A percentile compares a stretch with the other conserved stretches of the same genome.
These are phyloP conservation scores for Termitomyces sp. DNA, from an alignment of 768 basidiomycete genomes.

Conservation along the genomic window DNA sequence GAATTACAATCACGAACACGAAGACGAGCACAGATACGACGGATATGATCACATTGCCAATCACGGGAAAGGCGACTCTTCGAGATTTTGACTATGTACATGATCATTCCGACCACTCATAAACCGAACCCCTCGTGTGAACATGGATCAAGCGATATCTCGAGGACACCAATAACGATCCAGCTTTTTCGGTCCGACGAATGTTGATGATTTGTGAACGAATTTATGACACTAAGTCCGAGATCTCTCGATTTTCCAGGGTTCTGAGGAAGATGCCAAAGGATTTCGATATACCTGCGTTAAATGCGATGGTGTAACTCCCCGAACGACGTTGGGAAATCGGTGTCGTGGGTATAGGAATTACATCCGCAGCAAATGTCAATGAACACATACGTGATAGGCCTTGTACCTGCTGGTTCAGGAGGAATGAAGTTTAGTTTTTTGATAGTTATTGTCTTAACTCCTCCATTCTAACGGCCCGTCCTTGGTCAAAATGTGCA, in stretches of 20 bases:
- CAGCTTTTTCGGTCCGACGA: slow-evolving; percentile 33
- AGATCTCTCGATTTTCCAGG: background rate
- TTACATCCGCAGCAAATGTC: slow-evolving; percentile 40
- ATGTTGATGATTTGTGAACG: slow-evolving; percentile 41
- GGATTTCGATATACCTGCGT: background rate
- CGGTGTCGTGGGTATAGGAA: slow-evolving; percentile 28
- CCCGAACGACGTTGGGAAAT: slow-evolving; percentile 27
- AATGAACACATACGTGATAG: slow-evolving; percentile 19
- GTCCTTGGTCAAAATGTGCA: background rate
- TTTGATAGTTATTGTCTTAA: background rate
- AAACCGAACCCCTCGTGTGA: background rate
- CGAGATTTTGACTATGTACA: slow-evolving; percentile 7
- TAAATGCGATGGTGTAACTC: slow-evolving; percentile 10
- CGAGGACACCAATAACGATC: slow-evolving; percentile 22
- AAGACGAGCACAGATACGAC: slow-evolving; percentile 8
- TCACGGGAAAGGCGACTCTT: slow-evolving; percentile 4
- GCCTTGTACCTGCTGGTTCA: slow-evolving; percentile 6
- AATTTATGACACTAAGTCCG: slow-evolving; percentile 4
- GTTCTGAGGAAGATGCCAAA: background rate
- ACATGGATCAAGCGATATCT: slow-evolving; percentile 14
- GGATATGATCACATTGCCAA: background rate
- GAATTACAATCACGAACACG: background rate
- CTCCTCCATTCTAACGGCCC: slow-evolving; percentile 4
- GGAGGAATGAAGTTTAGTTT: slow-evolving; percentile 6
- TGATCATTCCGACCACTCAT: slow-evolving; percentile 2